Base-by-base conservation (phyloP, 495 filamentous ascomycete genomes). In the Penicillium pancosmium region DNA sequence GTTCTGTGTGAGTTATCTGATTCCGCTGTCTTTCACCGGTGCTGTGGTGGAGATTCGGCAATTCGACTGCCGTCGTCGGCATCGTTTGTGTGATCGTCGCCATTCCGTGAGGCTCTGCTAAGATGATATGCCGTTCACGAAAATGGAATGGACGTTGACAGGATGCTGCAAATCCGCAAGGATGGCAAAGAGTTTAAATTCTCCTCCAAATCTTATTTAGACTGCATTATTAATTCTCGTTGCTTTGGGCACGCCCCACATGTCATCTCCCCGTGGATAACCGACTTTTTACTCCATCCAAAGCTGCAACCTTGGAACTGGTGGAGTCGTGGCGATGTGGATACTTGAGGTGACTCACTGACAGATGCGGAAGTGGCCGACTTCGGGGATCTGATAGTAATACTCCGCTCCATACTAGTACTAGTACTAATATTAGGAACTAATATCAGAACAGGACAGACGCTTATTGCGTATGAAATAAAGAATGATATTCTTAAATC, bases 61-160 rank as follows among this genome's bases (percentile, higher is more conserved):
- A 54, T 16, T 66, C 64, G 31, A 66, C 16, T 50, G 64, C 64
- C 54, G 64, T 66, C 9, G 60, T 66, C 5, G 60, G 60, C 36
- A 60, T 50, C 0, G 56, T 66, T 11, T 66, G 60, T 6, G 60
- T 63, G 25, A 36, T 35, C 40, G 64, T 66, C 34, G 64, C 51
- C 64, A 66, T 66, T 19, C 16, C 16, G 41, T 44, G 16, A 19
- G 15, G 8, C 16, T 31, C 27, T 7, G 27, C 27, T 31, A 9
- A 31, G 2, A 31, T 31, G 27, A 31, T 31, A 4, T 31, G 1
- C 27, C 27, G 8, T 31, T 31, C 27, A 31, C 27, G 27, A 8
- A 31, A 31, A 31, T 31, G 5, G 27, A 31, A 31, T 31, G 27
- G 27, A 31, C 27, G 27, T 31, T 31, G 27, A 9, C 2, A 31